Conservation (phyloP, 148 eudicot genomes). For the Spergularia marina region DNA sequence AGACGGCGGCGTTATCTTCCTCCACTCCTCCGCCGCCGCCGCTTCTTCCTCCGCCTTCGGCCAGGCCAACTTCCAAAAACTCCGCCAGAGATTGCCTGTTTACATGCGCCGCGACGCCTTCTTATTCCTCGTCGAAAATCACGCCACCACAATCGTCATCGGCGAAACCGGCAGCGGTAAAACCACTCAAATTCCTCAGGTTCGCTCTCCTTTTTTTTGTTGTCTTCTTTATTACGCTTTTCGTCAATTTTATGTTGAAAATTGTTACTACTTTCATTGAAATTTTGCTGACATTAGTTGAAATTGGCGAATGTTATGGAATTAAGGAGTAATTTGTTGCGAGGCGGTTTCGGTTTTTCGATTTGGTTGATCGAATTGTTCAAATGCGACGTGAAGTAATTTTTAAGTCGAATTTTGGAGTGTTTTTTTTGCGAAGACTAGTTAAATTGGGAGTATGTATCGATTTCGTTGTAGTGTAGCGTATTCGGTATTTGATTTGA, state of each 20-base stretch:
- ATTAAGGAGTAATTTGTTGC: neutral
- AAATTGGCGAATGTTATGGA: neutral
- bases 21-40: constrained; percentile 41
- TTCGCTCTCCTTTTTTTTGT: constrained; percentile 11
- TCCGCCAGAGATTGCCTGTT: constrained; percentile 81
- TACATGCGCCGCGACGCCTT: constrained; percentile 62
- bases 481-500: neutral
- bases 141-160: constrained; percentile 72
- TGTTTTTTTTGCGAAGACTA: neutral
- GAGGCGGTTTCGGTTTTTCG: neutral
- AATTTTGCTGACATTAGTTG: neutral
- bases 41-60: constrained; percentile 46
- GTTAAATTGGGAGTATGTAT: neutral
- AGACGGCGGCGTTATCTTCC: constrained; percentile 76
- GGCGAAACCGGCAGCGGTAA: constrained; percentile 96
- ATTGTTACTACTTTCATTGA: neutral
- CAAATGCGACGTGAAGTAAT: neutral
- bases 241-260: neutral
- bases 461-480: neutral
- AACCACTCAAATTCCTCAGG: constrained; percentile 99
- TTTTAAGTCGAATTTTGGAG: neutral
- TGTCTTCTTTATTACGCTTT: neutral
- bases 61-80: constrained; percentile 54
- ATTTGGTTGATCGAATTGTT: neutral
- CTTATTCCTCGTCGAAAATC: constrained; percentile 80